Evolutionary conservation across 306 rosid species (phyloP), one percentile per base, ranked within the genome.

Genomic region (Clitoria ternatea): DNA sequence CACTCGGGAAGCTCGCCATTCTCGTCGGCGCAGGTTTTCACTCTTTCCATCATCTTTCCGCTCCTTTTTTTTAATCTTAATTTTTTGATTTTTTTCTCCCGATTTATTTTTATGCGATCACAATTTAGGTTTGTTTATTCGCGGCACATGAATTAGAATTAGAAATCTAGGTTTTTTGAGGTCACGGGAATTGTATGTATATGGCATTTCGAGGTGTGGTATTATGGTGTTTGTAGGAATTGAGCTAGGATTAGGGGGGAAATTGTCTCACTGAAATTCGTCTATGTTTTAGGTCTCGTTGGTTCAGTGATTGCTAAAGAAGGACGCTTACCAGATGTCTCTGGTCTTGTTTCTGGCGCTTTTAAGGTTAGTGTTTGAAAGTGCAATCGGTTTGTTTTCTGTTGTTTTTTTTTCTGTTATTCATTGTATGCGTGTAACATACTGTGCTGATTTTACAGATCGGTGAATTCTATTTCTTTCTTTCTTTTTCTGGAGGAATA

Each of bases 261-360:
- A n/a, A n/a, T n/a, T 26, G 29, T 20, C 7, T 67, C 19, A 13
- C 55, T 84, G 40, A 53, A 49, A 19, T 55, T n/a, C 8, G 47
- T 67, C n/a, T 72, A 45, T 55, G 0, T 59, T 77, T 60, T 76
- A 95, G 99, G 99, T 67, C 32, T 95, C 72, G 71, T 86, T 69
- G 99, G 99, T 66, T 91, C 97, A 19, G 87, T 83, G 36, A 71
- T 95, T 71, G 99, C 90, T 9, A 88, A 91, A 70, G 99, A 95
- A 74, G 96, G 96, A 36, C 77, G 89, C 8, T 17, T 86, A 4
- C 69, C 89, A 3, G 85, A 82, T 35, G 80, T 86, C 19, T 85
- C 96, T 54, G 85, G 84, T 84, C 11, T 87, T 2, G 76, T 86
- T 20, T 86, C 99, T 1, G 92, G 97, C 69, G 93, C 96, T 66